phyloP scores from a whole-genome alignment of 2,329 filamentous ascomycete genomes.

The Aspergillus transmontanensis region DNA sequence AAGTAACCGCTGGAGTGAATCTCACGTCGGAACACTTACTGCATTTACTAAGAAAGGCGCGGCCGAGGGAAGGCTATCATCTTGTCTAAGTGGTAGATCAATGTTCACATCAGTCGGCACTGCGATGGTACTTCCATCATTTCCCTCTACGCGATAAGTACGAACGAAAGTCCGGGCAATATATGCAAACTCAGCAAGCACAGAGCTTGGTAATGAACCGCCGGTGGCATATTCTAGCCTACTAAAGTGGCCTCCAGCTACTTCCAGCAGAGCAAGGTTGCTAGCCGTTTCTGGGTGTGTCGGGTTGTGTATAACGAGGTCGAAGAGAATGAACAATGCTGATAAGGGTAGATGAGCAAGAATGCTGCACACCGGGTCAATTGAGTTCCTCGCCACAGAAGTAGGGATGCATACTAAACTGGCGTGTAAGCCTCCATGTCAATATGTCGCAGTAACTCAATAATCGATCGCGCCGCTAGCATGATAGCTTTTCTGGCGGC shows the following conservation, averaged over 20 bases:
- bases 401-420: constrained; percentile 33
- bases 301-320: constrained; percentile 45
- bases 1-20: too few species aligned
- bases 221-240: constrained; percentile 43
- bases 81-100: not conserved
- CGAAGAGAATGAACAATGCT: constrained; percentile 46
- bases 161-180: constrained; percentile 45
- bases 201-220: constrained; percentile 40
- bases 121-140: not conserved
- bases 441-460: constrained; percentile 39
- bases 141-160: not conserved
- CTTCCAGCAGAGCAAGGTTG: constrained; percentile 46
- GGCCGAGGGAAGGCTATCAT: too few species aligned
- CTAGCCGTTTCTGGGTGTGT: constrained; percentile 36
- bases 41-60: too few species aligned
- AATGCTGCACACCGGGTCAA: constrained; percentile 20
- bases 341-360: constrained; percentile 41
- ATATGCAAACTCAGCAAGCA: constrained; percentile 46
- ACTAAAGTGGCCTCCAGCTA: constrained; percentile 48
- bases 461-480: constrained; percentile 34
- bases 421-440: constrained; percentile 38
- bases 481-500: constrained; percentile 16
- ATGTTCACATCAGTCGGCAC: not conserved
- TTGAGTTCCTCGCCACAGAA: not conserved
- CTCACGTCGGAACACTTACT: too few species aligned